Percentiles rank a stretch among this genome's conserved stretches.
Conservation (phyloP, 1,284 basidiomycete species). For the Ceratobasidium sp. region DNA sequence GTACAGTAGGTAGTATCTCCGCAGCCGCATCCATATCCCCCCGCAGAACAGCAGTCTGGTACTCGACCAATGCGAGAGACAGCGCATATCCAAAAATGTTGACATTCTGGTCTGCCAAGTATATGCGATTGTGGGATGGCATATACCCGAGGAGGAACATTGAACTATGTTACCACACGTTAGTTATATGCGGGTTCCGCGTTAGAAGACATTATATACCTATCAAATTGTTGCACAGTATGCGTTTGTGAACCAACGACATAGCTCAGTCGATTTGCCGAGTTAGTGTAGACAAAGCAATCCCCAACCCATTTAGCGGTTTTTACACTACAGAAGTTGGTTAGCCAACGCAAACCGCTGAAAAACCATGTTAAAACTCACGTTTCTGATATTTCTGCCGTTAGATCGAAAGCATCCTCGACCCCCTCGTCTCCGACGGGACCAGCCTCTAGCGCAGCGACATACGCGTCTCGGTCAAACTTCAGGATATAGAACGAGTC, state of each 20-base stretch:
- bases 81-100: slow-evolving; percentile 88
- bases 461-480: slow-evolving; percentile 93
- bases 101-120: slow-evolving; percentile 94
- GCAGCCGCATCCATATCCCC: slow-evolving; percentile 88
- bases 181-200: slow-evolving; percentile 5
- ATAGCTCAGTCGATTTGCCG: slow-evolving; percentile 91
- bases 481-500: slow-evolving; percentile 95
- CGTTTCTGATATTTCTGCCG: slow-evolving; percentile 92
- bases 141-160: slow-evolving; percentile 97
- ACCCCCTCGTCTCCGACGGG: slow-evolving; percentile 92
- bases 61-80: slow-evolving; percentile 92
- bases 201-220: slow-evolving; percentile 66
- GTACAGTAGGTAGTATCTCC: slow-evolving; percentile 85
- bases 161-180: slow-evolving; percentile 65
- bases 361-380: slow-evolving; percentile 56
- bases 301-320: slow-evolving; percentile 99
- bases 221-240: slow-evolving; percentile 93
- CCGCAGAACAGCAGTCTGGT: slow-evolving; percentile 94
- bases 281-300: slow-evolving; percentile 97
- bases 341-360: not conserved
- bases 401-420: slow-evolving; percentile 95
- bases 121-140: slow-evolving; percentile 93
- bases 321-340: slow-evolving; percentile 72
- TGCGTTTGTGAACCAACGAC: slow-evolving; percentile 95
- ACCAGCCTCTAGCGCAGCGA: slow-evolving; percentile 81